phyloP scores from a whole-genome alignment of 2,329 filamentous ascomycete genomes.

The Pseudogymnoascus sp. region DNA sequence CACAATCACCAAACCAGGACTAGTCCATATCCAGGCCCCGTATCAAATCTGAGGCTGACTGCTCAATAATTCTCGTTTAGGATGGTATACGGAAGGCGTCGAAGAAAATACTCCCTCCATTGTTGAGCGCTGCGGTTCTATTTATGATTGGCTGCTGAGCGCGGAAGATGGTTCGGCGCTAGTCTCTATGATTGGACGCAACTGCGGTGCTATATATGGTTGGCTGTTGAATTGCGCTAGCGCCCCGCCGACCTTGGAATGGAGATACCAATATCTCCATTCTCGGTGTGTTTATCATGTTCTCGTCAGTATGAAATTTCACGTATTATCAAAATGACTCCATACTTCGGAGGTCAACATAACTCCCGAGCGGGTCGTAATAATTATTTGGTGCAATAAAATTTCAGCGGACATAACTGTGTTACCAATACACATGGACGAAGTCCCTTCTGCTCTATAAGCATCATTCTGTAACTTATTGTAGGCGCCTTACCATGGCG shows the following conservation, averaged over 20 bases:
- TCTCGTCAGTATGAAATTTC: neutral
- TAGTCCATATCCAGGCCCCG: neutral
- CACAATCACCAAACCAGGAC: neutral
- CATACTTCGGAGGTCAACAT: neutral
- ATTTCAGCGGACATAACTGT: neutral
- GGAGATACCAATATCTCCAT: neutral
- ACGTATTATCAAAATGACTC: neutral
- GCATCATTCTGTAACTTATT: constrained; percentile 6
- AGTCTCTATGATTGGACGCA: constrained; percentile 9
- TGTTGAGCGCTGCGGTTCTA: constrained; percentile 7
- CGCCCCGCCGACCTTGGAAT: neutral
- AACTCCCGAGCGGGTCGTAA: neutral
- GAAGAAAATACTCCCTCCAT: neutral
- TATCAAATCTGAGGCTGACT: neutral
- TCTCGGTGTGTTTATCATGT: neutral
- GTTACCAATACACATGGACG: neutral
- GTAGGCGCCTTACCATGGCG: neutral
- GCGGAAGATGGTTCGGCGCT: constrained; percentile 8
- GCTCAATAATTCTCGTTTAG: neutral
- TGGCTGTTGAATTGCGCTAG: neutral
- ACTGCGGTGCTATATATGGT: constrained; percentile 11
- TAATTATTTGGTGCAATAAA: neutral
- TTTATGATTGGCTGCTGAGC: constrained; percentile 11
- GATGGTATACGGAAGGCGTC: neutral
- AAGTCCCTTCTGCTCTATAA: neutral